Evolutionary conservation across 352 stramenopile species (phyloP), one percentile per base, ranked within the genome.

Genomic region (Globisporangium splendens): DNA sequence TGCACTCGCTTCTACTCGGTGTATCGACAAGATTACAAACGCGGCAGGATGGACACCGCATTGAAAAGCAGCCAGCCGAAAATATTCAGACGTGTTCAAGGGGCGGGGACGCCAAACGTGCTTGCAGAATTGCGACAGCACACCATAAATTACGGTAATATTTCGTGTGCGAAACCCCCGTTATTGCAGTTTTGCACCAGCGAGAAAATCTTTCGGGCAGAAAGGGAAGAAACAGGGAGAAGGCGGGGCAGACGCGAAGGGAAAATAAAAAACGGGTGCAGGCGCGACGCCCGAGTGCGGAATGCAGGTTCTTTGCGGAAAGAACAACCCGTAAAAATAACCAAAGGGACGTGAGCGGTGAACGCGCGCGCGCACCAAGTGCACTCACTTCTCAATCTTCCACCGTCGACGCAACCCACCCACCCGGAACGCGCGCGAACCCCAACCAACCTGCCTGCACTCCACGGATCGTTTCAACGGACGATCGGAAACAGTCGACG

Each of bases 241-340:
- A 38, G 38, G 41, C 52, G 18, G 48, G 47, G 38, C 21, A 57
- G 33, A 13, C 24, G 24, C 14, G 48, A 24, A 20, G 48, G 11
- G 22, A 20, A 10, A 22, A 21, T 20, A 44, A 46, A 35, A 46
- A 46, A 33, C n/a, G 33, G 43, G 50, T 41, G 50, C 33, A n/a
- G 20, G 20, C 35, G 53, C 51, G 49, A 63, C 42, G 56, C 57
- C 43, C 17, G 15, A 20, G 22, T 18, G 39, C 39, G 39, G 39
- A 44, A 44, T 44, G 39, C 39, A 44, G 39, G 39, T 44, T 44
- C 39, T 35, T 7, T 11, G 39, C 18, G 52, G 39, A 50, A 58
- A 56, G 53, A 57, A 46, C 50, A 54, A 65, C 10, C 59, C 28
- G 48, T 59, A 70, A 69, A 75, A 79, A 75, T 70, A 78, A 74